phyloP scores from a whole-genome alignment of 495 filamentous ascomycete species.

The Podospora fimiseda region DNA sequence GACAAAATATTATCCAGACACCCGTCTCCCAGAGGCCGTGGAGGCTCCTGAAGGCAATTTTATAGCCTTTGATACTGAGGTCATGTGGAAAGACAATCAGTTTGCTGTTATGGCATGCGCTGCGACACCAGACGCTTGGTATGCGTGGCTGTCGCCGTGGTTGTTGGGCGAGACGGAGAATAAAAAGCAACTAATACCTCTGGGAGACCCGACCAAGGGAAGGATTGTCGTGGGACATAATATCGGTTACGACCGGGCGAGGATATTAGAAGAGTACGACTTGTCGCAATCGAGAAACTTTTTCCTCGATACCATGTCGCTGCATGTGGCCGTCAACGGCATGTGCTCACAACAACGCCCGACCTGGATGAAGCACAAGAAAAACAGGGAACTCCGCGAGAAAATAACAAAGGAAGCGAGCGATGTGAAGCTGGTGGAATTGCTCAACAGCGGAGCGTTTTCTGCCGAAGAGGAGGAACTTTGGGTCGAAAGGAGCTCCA shows the following conservation, averaged over 20 bases:
- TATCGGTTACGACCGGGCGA: conserved; percentile 88
- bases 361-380: conserved; percentile 93
- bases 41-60: conserved; percentile 71
- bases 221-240: conserved; percentile 91
- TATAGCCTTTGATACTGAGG: conserved; percentile 93
- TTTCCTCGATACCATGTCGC: conserved; percentile 96
- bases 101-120: conserved; percentile 97
- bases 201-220: conserved; percentile 64
- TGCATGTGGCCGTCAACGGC: conserved; percentile 96
- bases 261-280: conserved; percentile 84
- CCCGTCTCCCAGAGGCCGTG: conserved; percentile 63
- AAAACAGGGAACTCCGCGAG: conserved; percentile 76
- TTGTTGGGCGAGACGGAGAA: conserved; percentile 74
- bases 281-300: conserved; percentile 73
- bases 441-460: conserved; percentile 61
- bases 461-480: conserved; percentile 85
- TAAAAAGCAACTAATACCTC: conserved; percentile 72
- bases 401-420: conserved; percentile 67
- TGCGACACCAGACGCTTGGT: conserved; percentile 81
- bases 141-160: conserved; percentile 97
- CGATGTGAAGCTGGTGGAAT: conserved; percentile 59
- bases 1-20: conserved; percentile 76
- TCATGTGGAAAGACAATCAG: conserved; percentile 86
- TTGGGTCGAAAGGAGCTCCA: conserved; percentile 89
- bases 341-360: conserved; percentile 97